Percentiles rank a stretch among this genome's conserved stretches.
phyloP scores from a whole-genome alignment of 164 flowering plant species.

The Saururus chinensis region DNA sequence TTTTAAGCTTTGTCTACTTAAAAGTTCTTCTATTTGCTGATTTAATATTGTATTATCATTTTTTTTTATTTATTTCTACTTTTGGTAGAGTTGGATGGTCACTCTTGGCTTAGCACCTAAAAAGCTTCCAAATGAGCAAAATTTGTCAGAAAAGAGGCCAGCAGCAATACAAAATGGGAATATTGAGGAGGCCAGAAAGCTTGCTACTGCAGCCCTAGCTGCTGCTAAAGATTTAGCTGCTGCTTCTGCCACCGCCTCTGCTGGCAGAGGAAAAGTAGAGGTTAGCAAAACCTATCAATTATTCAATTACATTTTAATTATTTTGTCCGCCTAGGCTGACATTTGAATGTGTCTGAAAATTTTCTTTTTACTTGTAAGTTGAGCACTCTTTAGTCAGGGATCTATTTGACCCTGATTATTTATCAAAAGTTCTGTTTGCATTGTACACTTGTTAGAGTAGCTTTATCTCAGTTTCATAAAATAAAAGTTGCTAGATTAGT shows the following conservation, averaged over 20 bases:
- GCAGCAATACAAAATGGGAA: slow-evolving; percentile 23
- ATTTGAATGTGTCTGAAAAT: too few species aligned
- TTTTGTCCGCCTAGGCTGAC: background rate
- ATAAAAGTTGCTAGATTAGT: too few species aligned
- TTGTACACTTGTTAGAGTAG: too few species aligned
- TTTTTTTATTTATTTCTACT: background rate
- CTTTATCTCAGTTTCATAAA: too few species aligned
- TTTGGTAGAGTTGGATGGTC: slow-evolving; percentile 61
- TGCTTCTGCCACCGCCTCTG: slow-evolving; percentile 23
- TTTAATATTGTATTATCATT: background rate
- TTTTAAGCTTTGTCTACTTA: background rate
- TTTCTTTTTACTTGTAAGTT: too few species aligned
- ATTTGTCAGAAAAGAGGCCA: slow-evolving; percentile 19
- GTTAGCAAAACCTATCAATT: slow-evolving; percentile 17
- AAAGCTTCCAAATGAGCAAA: slow-evolving; percentile 18
- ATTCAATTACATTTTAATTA: background rate
- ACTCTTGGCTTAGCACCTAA: slow-evolving; percentile 53
- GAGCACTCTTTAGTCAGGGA: too few species aligned
- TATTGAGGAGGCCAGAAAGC: slow-evolving; percentile 54
- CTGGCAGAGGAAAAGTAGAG: slow-evolving; percentile 74
- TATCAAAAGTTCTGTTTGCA: too few species aligned
- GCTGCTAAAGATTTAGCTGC: slow-evolving; percentile 69
- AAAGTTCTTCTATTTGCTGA: background rate
- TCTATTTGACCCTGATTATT: too few species aligned
- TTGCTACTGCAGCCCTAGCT: slow-evolving; percentile 88